phyloP scores from a whole-genome alignment of 257 asterid species.

The Schizonepeta tenuifolia region DNA sequence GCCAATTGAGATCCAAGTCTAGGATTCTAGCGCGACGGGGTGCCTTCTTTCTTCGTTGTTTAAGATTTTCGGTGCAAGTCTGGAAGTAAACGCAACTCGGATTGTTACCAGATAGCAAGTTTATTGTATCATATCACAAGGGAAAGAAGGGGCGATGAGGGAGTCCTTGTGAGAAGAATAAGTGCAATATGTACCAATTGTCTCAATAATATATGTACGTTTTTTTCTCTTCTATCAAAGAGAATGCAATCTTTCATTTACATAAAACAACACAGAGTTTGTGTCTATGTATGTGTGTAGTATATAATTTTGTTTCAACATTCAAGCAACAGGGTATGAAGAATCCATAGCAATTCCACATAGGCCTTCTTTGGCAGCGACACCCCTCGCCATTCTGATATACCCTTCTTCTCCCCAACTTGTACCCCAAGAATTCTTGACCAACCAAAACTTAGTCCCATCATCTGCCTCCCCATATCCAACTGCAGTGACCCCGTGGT shows the following conservation, averaged over 20 bases:
- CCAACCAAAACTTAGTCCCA: slow-evolving; percentile 49
- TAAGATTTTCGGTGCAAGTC: background rate
- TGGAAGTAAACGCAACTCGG: background rate
- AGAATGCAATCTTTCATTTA: background rate
- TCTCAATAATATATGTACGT: slow-evolving; percentile 9
- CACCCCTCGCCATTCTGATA: slow-evolving; percentile 43
- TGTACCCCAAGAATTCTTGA: slow-evolving; percentile 51
- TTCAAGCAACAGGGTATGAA: slow-evolving; percentile 43
- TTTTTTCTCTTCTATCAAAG: background rate
- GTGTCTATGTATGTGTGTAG: background rate
- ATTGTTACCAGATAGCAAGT: slow-evolving; percentile 15
- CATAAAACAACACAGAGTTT: background rate
- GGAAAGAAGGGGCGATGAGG: background rate
- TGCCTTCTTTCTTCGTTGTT: background rate
- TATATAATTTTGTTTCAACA: background rate
- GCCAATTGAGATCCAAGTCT: slow-evolving; percentile 66
- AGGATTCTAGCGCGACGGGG: slow-evolving; percentile 5
- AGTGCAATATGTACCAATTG: slow-evolving; percentile 25
- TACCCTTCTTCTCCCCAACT: slow-evolving; percentile 54
- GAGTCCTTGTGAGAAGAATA: slow-evolving; percentile 18
- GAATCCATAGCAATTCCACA: slow-evolving; percentile 56
- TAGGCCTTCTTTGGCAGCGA: slow-evolving; percentile 37
- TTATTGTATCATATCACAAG: background rate
- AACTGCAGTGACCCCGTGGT: slow-evolving; percentile 49
- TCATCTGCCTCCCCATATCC: slow-evolving; percentile 41